Percentiles rank a stretch among this genome's conserved stretches.
These are phyloP conservation scores for Wickerhamiella azymoides DNA, from an alignment of 805 yeast species.

Conservation along the genomic window DNA sequence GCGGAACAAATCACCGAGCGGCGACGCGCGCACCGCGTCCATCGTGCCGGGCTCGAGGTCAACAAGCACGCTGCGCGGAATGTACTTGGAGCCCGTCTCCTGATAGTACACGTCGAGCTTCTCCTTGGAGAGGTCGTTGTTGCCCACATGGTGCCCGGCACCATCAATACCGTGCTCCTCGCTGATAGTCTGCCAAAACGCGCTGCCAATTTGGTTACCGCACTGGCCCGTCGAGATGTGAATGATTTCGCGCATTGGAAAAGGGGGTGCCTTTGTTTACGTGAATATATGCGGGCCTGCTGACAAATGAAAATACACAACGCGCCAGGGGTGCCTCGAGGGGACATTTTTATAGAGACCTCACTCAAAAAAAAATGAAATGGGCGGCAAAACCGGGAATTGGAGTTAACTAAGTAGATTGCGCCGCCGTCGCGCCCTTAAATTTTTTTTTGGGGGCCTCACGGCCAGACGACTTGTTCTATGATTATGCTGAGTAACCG, in stretches of 20 bases:
- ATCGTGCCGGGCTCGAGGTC: slow-evolving; percentile 93
- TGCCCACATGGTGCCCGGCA: slow-evolving; percentile 21
- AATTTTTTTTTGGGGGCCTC: too few relatives aligned
- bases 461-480: too few relatives aligned
- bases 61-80: slow-evolving; percentile 86
- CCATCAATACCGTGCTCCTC: slow-evolving; percentile 27
- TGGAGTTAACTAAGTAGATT: too few relatives aligned
- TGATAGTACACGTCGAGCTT: slow-evolving; percentile 75
- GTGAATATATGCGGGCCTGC: not conserved
- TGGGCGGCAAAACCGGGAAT: too few relatives aligned
- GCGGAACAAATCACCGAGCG: slow-evolving; percentile 71
- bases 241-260: slow-evolving; percentile 27
- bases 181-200: slow-evolving; percentile 28
- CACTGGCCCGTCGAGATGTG: slow-evolving; percentile 90
- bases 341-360: too few relatives aligned
- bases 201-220: slow-evolving; percentile 29
- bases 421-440: too few relatives aligned
- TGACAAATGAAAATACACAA: not conserved
- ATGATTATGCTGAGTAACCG: too few relatives aligned
- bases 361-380: too few relatives aligned
- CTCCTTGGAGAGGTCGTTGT: slow-evolving; percentile 24
- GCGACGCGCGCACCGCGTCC: slow-evolving; percentile 67
- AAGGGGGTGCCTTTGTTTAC: not conserved
- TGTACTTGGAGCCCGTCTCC: slow-evolving; percentile 65
- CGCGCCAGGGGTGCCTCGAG: not conserved